Base-by-base conservation (phyloP, 2,329 filamentous ascomycete genomes). In the Claviceps maximensis region DNA sequence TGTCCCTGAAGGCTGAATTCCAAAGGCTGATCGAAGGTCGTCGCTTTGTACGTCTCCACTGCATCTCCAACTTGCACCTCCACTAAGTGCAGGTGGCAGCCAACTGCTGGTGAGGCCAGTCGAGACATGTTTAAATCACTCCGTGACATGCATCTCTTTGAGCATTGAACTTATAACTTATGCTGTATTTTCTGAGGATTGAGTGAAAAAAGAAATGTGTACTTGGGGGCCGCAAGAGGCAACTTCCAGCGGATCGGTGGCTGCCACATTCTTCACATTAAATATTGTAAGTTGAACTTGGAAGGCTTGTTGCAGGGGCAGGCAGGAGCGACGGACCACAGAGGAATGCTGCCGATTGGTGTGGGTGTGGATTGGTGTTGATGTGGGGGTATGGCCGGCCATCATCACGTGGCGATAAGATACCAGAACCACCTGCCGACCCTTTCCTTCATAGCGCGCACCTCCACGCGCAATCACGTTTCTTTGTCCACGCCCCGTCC, bases 301-400 rank as follows among this genome's bases (percentile, higher is more conserved):
- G 10, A 21, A 25, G 15, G 9, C 27, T 21, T 49, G 47, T 27
- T 36, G 33, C 15, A 47, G 47, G 13, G 21, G 23, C 21, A 21
- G 50, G 4, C 19, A 13, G 42, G 47, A 27, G n/a, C 17, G 33
- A 38, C 17, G 33, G 33, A 38, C 33, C 33, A 13, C 19, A 38
- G 29, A 47, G 59, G 58, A 57, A 61, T 23, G 33, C 13, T 58
- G 53, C 61, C 62, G 62, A 63, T 63, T 64, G 62, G 60, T 50
- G 3, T 42, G 10, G 41, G 41, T 44, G 13, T 5, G 3, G 38
- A 6, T n/a, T 4, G 38, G 31, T n/a, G n/a, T n/a, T n/a, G 12
- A 12, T 13, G 31, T 12, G 31, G 2, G n/a, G n/a, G n/a, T n/a
- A n/a, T n/a, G n/a, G 4, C 15, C 4, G 13, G 13, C 4, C 33